Conservation (phyloP, 768 basidiomycete species). For the Auricularia sp. region DNA sequence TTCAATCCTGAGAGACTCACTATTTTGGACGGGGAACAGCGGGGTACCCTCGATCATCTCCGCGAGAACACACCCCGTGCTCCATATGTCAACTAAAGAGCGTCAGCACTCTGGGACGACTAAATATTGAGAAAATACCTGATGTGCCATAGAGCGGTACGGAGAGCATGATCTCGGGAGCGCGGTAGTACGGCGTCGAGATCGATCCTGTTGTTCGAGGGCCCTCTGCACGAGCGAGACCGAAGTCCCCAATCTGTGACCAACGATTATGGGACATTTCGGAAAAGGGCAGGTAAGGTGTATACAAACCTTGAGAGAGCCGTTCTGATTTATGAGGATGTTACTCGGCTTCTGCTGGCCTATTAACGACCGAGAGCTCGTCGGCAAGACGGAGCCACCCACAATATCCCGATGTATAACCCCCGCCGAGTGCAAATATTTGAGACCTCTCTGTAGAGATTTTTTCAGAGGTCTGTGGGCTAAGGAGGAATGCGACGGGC, state of each 20-base stretch:
- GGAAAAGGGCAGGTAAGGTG: neutral
- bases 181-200: conserved; percentile 37
- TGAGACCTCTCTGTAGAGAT: neutral
- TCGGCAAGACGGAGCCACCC: neutral
- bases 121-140: neutral
- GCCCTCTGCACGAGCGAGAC: conserved; percentile 19
- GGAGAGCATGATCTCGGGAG: conserved; percentile 38
- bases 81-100: conserved; percentile 3
- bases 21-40: conserved; percentile 35
- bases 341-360: neutral
- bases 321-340: neutral
- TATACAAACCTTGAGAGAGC: neutral
- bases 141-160: conserved; percentile 31
- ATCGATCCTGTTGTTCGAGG: conserved; percentile 24
- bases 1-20: conserved; percentile 16
- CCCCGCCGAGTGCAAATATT: neutral
- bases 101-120: no score
- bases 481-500: neutral
- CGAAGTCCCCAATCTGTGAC: conserved; percentile 31
- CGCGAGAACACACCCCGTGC: conserved; percentile 12
- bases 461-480: neutral
- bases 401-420: neutral
- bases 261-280: neutral
- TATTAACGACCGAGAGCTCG: no score
- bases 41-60: conserved; percentile 35